Evolutionary conservation across 2,329 filamentous ascomycete genomes (phyloP).

Genomic region (Teratosphaeria gauchensis): DNA sequence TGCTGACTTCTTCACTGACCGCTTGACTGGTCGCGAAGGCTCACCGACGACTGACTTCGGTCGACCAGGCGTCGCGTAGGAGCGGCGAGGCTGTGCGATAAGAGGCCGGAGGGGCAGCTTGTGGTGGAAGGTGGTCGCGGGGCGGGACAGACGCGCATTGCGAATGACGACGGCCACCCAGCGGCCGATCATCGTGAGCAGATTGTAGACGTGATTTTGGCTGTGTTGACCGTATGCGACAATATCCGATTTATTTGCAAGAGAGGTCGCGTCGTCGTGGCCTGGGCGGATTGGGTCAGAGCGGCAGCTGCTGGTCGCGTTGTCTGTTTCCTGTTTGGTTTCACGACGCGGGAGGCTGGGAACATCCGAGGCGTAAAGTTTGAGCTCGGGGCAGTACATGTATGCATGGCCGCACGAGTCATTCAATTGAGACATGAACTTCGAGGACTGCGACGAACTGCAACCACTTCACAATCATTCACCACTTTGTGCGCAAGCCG

Average conservation of each 20-base stretch:
- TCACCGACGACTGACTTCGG: conserved; percentile 25
- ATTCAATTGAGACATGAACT: not conserved
- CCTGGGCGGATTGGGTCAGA: not conserved
- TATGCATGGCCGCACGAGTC: not conserved
- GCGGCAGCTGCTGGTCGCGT: not conserved
- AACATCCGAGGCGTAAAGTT: not conserved
- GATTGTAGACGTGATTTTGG: not conserved
- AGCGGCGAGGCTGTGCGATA: conserved; percentile 9
- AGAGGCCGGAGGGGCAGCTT: conserved; percentile 4
- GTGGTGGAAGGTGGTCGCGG: conserved; percentile 5
- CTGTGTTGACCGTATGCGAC: not conserved
- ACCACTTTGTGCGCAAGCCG: not conserved
- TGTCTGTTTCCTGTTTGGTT: not conserved
- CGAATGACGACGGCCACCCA: conserved; percentile 12
- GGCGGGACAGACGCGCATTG: conserved; percentile 13
- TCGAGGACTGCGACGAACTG: not conserved
- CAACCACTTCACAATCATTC: not conserved
- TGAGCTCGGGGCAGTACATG: not conserved
- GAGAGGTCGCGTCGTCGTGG: not conserved
- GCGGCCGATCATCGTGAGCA: conserved; percentile 12
- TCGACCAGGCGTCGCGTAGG: conserved; percentile 21
- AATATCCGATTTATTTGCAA: not conserved
- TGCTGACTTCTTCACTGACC: conserved; percentile 18
- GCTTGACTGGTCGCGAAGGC: conserved; percentile 21
- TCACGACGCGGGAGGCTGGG: not conserved